These are phyloP conservation scores for Fusarium domesticum DNA, from an alignment of 2,329 filamentous ascomycete genomes.

Conservation along the genomic window DNA sequence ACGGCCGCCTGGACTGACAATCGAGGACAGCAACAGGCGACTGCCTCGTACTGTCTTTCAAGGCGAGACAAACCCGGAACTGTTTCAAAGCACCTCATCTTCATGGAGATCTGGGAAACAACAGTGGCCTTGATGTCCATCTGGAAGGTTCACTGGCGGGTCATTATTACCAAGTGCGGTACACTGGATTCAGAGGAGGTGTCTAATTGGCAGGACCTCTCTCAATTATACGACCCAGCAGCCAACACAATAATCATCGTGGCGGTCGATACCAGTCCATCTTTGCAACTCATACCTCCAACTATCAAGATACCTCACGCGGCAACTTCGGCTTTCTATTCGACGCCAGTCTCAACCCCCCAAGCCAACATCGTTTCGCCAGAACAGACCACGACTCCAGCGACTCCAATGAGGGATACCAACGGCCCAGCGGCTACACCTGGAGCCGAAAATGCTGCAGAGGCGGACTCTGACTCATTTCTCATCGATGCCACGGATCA, in stretches of 20 bases:
- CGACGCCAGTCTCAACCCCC: slow-evolving; percentile 68
- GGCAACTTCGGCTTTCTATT: slow-evolving; percentile 46
- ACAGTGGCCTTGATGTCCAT: slow-evolving; percentile 69
- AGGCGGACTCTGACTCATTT: slow-evolving; percentile 56
- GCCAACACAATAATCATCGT: slow-evolving; percentile 57
- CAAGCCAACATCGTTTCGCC: slow-evolving; percentile 58
- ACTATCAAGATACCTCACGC: slow-evolving; percentile 47
- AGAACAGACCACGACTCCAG: slow-evolving; percentile 53
- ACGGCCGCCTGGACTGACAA: slow-evolving; percentile 80
- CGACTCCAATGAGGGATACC: slow-evolving; percentile 45
- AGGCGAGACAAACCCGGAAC: slow-evolving; percentile 53
- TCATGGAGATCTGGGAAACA: slow-evolving; percentile 73
- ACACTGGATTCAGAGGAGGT: slow-evolving; percentile 65
- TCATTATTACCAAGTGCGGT: slow-evolving; percentile 71
- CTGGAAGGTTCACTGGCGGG: slow-evolving; percentile 71
- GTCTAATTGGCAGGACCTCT: slow-evolving; percentile 55
- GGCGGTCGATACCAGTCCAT: slow-evolving; percentile 63
- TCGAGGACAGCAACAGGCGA: slow-evolving; percentile 69
- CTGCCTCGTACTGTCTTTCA: slow-evolving; percentile 68
- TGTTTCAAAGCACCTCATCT: slow-evolving; percentile 54
- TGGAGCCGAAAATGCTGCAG: slow-evolving; percentile 40
- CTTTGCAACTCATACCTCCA: slow-evolving; percentile 60
- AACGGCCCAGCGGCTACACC: slow-evolving; percentile 45
- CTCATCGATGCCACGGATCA: slow-evolving; percentile 72
- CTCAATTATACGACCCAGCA: slow-evolving; percentile 50